Evolutionary conservation across 441 rosid species (phyloP).

Genomic region (Pelargonium australe): DNA sequence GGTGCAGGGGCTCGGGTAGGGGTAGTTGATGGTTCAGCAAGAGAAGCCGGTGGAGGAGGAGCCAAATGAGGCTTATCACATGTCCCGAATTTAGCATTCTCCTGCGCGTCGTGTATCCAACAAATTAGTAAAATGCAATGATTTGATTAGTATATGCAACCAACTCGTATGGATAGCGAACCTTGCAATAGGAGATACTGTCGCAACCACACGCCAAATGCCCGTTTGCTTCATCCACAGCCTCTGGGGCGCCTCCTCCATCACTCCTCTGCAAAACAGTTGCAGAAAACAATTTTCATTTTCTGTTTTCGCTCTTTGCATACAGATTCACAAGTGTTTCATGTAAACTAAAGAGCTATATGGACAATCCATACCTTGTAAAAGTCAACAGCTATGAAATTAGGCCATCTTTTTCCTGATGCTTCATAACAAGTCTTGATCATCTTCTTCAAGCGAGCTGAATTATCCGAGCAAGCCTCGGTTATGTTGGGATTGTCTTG

Average conservation of each 20-base stretch:
- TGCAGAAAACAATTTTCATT: no score
- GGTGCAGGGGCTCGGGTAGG: no score
- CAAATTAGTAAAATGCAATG: background rate
- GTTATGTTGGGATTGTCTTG: slow-evolving; percentile 50
- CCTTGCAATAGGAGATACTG: slow-evolving; percentile 20
- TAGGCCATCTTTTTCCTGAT: slow-evolving; percentile 85
- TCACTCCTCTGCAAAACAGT: slow-evolving; percentile 20
- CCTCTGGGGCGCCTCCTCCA: slow-evolving; percentile 22
- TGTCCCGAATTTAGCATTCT: background rate
- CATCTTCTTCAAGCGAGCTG: slow-evolving; percentile 59
- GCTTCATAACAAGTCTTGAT: slow-evolving; percentile 61
- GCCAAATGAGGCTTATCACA: background rate
- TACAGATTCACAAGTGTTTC: no score
- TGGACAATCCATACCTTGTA: slow-evolving; percentile 54
- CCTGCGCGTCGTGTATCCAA: background rate
- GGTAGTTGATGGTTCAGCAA: no score
- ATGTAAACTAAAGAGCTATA: no score
- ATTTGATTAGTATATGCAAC: background rate
- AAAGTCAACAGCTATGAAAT: slow-evolving; percentile 86
- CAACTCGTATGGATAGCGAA: no score
- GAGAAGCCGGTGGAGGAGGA: background rate
- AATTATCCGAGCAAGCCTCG: slow-evolving; percentile 60
- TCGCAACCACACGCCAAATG: slow-evolving; percentile 21
- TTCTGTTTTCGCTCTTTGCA: no score
- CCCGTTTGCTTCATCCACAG: slow-evolving; percentile 21